Conservation (phyloP, 345 rosid species). For the Durio zibethinus region DNA sequence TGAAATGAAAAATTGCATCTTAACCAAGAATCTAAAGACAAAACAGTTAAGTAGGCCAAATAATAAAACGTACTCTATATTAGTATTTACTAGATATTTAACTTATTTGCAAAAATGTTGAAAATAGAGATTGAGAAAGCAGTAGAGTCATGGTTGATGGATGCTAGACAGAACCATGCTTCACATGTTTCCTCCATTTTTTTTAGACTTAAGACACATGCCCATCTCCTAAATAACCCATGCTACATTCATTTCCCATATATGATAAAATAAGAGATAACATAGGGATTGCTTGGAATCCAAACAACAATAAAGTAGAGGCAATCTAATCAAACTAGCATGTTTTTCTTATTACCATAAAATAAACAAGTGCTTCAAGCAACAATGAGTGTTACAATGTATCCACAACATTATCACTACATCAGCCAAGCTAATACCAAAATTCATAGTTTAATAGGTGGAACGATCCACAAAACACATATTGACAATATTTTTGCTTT, state of each 20-base stretch:
- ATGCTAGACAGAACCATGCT: not conserved
- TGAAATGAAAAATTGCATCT: conserved; percentile 20
- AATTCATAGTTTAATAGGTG: not conserved
- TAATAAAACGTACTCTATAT: too few relatives aligned
- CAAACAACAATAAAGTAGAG: not conserved
- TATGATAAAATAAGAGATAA: too few relatives aligned
- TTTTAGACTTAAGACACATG: not conserved
- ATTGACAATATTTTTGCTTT: not conserved
- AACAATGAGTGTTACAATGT: not conserved
- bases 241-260: not conserved
- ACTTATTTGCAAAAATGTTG: not conserved
- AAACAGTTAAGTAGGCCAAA: not conserved
- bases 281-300: not conserved
- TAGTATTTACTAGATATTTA: not conserved
- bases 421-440: not conserved
- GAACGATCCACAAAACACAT: not conserved
- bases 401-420: not conserved
- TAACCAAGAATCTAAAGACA: not conserved
- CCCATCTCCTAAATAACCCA: not conserved
- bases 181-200: not conserved
- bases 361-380: too few relatives aligned
- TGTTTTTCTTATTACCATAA: not conserved
- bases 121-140: not conserved
- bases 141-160: not conserved
- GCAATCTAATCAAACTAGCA: not conserved